Percentiles rank a stretch among this genome's conserved stretches.
Conservation (phyloP, 164 flowering plant species). For the Nymphaea colorata region DNA sequence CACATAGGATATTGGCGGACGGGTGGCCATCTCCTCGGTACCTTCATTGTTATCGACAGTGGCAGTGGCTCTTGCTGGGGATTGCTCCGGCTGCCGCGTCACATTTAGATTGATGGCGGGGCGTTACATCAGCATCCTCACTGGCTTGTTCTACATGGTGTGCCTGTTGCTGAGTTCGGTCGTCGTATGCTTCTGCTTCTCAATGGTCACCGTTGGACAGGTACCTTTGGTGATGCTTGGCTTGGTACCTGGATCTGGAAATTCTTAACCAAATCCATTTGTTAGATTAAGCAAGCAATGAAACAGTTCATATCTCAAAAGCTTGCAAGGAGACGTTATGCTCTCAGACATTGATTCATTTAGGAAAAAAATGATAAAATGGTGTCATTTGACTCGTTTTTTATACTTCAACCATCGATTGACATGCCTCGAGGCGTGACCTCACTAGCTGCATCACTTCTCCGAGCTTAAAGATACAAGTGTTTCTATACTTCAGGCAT, state of each 20-base stretch:
- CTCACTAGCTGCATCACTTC: no score
- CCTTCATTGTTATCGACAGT: slow-evolving; percentile 46
- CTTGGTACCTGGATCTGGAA: not conserved
- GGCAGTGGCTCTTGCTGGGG: slow-evolving; percentile 41
- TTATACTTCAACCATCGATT: no score
- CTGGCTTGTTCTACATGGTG: slow-evolving; percentile 60
- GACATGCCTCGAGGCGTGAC: no score
- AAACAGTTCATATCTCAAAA: not conserved
- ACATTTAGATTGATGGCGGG: slow-evolving; percentile 71
- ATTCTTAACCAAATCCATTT: no score
- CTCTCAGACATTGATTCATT: no score
- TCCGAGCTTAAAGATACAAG: no score
- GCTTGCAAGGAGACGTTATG: not conserved
- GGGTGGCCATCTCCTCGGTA: slow-evolving; percentile 45
- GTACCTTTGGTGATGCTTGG: slow-evolving; percentile 12
- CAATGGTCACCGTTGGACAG: slow-evolving; percentile 34
- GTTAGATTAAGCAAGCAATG: not conserved
- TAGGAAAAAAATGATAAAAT: no score
- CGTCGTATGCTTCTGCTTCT: slow-evolving; percentile 54
- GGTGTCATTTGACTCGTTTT: no score
- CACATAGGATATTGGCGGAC: slow-evolving; percentile 26
- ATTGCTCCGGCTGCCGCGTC: slow-evolving; percentile 66
- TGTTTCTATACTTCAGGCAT: no score
- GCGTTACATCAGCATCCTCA: slow-evolving; percentile 53
- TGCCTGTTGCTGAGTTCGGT: slow-evolving; percentile 57